A percentile compares a stretch with the other conserved stretches of the same genome.
Evolutionary conservation across 805 yeast species (phyloP).

Genomic region (Candida vaughaniae): DNA sequence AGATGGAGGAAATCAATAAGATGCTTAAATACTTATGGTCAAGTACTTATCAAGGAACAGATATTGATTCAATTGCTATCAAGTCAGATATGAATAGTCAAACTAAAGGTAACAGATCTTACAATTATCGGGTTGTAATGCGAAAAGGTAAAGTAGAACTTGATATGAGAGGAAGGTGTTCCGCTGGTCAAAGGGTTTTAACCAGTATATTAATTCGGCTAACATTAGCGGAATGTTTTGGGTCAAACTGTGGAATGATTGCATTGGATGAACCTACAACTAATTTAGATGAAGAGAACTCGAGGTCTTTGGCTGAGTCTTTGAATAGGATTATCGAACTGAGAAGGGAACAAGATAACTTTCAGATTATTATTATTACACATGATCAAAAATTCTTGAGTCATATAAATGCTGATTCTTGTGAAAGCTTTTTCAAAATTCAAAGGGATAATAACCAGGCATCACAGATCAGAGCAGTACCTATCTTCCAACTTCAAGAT

Average conservation of each 20-base stretch:
- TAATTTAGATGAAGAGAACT: constrained; percentile 84
- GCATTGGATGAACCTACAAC: constrained; percentile 98
- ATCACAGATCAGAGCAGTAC: constrained; percentile 62
- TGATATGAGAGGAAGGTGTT: constrained; percentile 97
- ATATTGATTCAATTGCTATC: constrained; percentile 86
- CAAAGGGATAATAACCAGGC: constrained; percentile 78
- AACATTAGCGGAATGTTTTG: constrained; percentile 94
- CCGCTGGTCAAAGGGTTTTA: constrained; percentile 95
- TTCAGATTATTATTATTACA: constrained; percentile 92
- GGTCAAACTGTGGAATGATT: constrained; percentile 90
- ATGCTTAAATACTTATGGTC: constrained; percentile 92
- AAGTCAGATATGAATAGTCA: constrained; percentile 68
- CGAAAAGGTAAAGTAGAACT: constrained; percentile 85
- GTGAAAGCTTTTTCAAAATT: constrained; percentile 84
- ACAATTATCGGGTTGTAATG: constrained; percentile 94
- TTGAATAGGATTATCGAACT: constrained; percentile 70
- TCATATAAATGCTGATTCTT: constrained; percentile 82
- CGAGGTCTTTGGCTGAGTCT: constrained; percentile 82
- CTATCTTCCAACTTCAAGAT: constrained; percentile 39
- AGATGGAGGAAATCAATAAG: constrained; percentile 90
- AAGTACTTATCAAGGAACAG: constrained; percentile 90
- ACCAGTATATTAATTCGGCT: constrained; percentile 89
- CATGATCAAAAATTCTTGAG: constrained; percentile 91
- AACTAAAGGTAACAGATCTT: constrained; percentile 59
- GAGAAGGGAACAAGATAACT: constrained; percentile 77